Base-by-base conservation (phyloP, 2,329 filamentous ascomycete species). In the Akanthomyces dipterigenus region DNA sequence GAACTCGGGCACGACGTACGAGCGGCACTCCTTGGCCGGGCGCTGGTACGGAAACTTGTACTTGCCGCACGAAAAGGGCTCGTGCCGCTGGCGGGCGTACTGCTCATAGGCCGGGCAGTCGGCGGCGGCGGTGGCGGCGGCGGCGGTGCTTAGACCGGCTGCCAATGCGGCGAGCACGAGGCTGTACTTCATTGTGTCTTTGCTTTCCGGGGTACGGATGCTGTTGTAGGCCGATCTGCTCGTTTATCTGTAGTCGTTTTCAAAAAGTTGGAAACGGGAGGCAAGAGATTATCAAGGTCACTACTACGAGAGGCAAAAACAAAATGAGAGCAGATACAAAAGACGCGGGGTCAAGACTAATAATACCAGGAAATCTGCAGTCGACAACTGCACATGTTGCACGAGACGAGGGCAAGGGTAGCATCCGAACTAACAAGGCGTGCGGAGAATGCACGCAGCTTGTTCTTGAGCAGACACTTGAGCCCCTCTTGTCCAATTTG, bases 11-110 rank as follows among this genome's bases (percentile, higher is more conserved):
- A 90, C 90, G 64, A 84, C 84, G 77, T 95, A 96, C 1, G 90
- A 96, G 56, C 93, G 88, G 72, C 93, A 97, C 68, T 84, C 82
- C 56, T 82, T 77, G 1, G 82, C 81, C 0, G 93, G 93, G 31
- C 93, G 84, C 77, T 96, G 91, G 72, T 83, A 96, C 1, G 91
- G 88, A 9, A 96, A 84, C 61, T 84, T 78, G 70, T 95, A 83
- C 8, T 84, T 85, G 14, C 93, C 93, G n/a, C 82, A 75, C 65
- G 90, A 96, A 68, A 87, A 86, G 1, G 93, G 93, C 40, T 81
- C 77, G 71, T 93, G 89, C 22, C 64, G 65, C 12, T 71, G 53
- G 26, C 67, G 68, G 22, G 74, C 72, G 55, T 74, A 76, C 55
- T 69, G 60, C 54, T 72, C 71, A 62, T 72, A 76, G 46, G 69